phyloP scores from a whole-genome alignment of 345 rosid genomes.

The Garcia nutans region DNA sequence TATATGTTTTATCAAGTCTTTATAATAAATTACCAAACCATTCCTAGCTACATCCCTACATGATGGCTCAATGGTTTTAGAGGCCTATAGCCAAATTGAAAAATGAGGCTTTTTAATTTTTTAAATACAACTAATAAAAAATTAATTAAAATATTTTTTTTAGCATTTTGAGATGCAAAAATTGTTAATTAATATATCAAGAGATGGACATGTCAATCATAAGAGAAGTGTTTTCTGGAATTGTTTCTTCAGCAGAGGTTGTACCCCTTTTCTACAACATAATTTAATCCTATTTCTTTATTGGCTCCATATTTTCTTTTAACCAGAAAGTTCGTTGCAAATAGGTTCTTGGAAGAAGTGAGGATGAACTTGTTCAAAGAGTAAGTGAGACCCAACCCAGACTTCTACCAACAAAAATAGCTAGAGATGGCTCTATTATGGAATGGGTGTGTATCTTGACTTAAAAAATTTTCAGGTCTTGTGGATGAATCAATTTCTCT shows the following conservation, averaged over 20 bases:
- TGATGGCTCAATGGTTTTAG: no score
- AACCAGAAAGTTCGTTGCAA: background rate
- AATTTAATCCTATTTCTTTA: background rate
- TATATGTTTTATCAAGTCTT: no score
- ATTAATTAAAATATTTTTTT: no score
- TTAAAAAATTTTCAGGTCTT: slow-evolving; percentile 7
- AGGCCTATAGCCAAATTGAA: no score
- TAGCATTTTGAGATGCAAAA: no score
- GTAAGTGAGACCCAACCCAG: slow-evolving; percentile 60
- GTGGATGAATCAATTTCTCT: background rate
- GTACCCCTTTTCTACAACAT: background rate
- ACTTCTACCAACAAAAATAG: slow-evolving; percentile 65
- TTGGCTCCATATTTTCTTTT: background rate
- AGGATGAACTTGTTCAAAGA: slow-evolving; percentile 52
- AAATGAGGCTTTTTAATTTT: no score
- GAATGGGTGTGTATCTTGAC: slow-evolving; percentile 64
- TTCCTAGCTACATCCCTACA: no score
- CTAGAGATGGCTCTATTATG: slow-evolving; percentile 87
- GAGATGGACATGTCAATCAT: slow-evolving; percentile 83
- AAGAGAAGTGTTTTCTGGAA: slow-evolving; percentile 66
- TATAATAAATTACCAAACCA: no score
- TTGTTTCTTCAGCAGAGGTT: slow-evolving; percentile 85
- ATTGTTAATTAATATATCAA: no score
- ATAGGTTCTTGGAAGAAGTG: slow-evolving; percentile 60
- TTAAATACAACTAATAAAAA: no score